Evolutionary conservation across 2,329 filamentous ascomycete genomes (phyloP), one percentile per base, ranked within the genome.

Genomic region (Penicillium olsonii): DNA sequence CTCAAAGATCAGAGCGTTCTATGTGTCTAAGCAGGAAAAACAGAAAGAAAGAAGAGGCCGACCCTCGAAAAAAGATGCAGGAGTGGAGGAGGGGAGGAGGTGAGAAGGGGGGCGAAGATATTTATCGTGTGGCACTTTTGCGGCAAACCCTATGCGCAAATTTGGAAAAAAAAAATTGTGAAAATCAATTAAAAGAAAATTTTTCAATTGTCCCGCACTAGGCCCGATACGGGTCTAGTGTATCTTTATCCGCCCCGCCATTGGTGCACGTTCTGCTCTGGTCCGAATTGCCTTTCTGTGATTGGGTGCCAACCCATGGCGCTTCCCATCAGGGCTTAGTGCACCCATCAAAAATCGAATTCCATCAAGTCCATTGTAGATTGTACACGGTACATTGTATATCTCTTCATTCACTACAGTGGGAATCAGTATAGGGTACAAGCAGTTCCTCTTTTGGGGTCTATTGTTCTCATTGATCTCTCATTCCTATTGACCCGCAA

Each of bases 61-160:
- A 60, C 67, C 67, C 68, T 70, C 66, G 62, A 57, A 47, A 48
- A 37, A 46, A 52, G 53, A 60, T 46, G 55, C 53, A 57, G 59
- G 57, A 60, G 55, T 56, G 52, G 52, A 50, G 50, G 54, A 55
- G 50, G 50, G 54, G 46, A 54, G 45, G 60, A 62, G 57, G 63
- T 54, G 50, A 53, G 51, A 59, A 56, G 57, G 60, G 56, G 56
- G 54, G 55, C 50, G 57, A 53, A 60, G 61, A 68, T 70, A 72
- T 70, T 72, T 71, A 71, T 70, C 68, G 60, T 67, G 67, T 68
- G 68, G 67, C 60, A 43, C 42, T 24, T 24, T 24, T 20, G 65
- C 65, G 63, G 64, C 65, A 63, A 61, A 65, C 56, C 47, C 47
- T 49, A 49, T 35, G 47, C 29, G 12, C 12, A 31, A 31, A 31